phyloP scores from a whole-genome alignment of 306 rosid species.

The Abrus pulchellus region DNA sequence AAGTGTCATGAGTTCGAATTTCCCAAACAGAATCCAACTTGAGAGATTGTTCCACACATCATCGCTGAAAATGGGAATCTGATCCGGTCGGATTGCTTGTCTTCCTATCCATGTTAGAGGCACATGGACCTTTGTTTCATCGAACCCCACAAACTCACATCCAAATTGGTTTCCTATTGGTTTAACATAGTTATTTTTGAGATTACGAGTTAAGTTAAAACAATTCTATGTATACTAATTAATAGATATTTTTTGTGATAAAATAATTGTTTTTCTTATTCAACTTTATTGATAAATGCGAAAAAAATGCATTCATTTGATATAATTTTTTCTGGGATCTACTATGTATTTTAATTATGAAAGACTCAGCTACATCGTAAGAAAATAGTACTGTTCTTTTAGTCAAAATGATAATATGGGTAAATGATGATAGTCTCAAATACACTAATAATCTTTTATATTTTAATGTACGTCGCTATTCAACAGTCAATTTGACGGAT shows the following conservation, averaged over 20 bases:
- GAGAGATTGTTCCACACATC: background rate
- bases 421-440: background rate
- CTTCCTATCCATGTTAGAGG: conserved; percentile 26
- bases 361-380: background rate
- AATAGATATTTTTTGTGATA: no score
- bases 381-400: background rate
- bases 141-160: conserved; percentile 26
- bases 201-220: no score
- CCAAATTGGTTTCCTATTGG: background rate
- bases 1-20: background rate
- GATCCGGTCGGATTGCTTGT: background rate
- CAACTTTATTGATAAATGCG: no score
- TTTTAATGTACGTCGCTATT: background rate
- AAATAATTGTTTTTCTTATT: no score
- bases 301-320: no score
- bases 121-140: conserved; percentile 39
- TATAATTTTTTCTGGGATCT: background rate
- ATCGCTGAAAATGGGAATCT: background rate
- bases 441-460: background rate
- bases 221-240: no score
- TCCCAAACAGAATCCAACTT: conserved; percentile 1
- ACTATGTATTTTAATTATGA: background rate
- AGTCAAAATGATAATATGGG: background rate
- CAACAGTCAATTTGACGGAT: background rate
- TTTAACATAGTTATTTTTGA: no score